Evolutionary conservation across 148 eudicot genomes (phyloP).

Genomic region (Limonium bicolor): DNA sequence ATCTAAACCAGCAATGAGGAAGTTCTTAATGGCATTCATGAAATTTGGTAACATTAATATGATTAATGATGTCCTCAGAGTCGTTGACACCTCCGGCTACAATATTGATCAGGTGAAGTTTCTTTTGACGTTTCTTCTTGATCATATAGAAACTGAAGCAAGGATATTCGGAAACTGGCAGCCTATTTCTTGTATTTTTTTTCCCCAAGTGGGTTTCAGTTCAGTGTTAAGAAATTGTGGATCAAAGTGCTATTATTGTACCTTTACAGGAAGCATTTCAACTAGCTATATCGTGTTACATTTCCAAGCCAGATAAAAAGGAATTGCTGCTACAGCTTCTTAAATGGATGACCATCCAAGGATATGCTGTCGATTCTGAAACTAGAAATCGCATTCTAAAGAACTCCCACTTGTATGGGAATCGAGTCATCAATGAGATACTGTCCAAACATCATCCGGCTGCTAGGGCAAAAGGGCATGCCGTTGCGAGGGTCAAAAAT

Average conservation of each 20-base stretch:
- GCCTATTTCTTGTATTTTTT: too few relatives aligned
- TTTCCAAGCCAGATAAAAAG: conserved; percentile 55
- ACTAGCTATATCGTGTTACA: conserved; percentile 41
- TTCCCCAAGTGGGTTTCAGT: too few relatives aligned
- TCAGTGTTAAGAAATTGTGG: too few relatives aligned
- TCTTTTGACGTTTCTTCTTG: too few relatives aligned
- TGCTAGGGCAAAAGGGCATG: conserved; percentile 22
- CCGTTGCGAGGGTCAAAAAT: too few relatives aligned
- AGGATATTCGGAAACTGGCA: too few relatives aligned
- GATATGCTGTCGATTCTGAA: conserved; percentile 38
- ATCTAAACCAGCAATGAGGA: conserved; percentile 30
- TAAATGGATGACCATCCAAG: conserved; percentile 71
- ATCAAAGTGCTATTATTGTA: not conserved
- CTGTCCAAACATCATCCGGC: conserved; percentile 30
- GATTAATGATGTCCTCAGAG: conserved; percentile 63
- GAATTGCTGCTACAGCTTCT: conserved; percentile 56
- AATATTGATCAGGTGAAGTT: conserved; percentile 85
- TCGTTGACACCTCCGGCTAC: conserved; percentile 37
- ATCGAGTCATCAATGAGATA: conserved; percentile 35
- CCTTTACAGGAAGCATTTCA: conserved; percentile 39
- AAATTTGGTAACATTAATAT: conserved; percentile 46
- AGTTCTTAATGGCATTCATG: conserved; percentile 46
- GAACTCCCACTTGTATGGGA: conserved; percentile 32
- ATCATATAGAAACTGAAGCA: too few relatives aligned
- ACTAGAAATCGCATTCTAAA: conserved; percentile 54